Conservation (phyloP, 148 eudicot genomes). For the Amaranthus cruentus region DNA sequence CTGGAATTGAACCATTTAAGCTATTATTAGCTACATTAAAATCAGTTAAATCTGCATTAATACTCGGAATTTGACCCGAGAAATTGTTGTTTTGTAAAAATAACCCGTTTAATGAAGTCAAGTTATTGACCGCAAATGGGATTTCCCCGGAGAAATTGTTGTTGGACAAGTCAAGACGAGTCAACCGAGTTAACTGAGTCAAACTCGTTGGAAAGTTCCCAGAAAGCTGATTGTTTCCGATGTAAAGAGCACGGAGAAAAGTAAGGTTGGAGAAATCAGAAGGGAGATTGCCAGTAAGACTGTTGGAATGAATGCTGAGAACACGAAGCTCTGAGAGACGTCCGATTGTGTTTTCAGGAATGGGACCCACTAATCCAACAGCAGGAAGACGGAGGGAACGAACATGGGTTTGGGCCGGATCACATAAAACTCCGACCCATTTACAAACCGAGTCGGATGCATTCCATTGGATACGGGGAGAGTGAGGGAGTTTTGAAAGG, state of each 20-base stretch:
- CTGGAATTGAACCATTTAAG: constrained; percentile 73
- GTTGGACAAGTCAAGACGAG: constrained; percentile 56
- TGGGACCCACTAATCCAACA: constrained; percentile 55
- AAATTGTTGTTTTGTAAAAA: constrained; percentile 53
- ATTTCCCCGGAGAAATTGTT: constrained; percentile 59
- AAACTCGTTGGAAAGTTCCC: constrained; percentile 59
- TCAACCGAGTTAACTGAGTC: constrained; percentile 39
- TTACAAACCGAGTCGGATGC: constrained; percentile 45
- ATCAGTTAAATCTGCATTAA: constrained; percentile 25
- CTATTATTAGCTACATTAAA: constrained; percentile 64
- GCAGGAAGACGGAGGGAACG: constrained; percentile 64
- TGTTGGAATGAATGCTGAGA: constrained; percentile 42
- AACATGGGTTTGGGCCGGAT: constrained; percentile 37
- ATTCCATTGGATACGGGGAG: constrained; percentile 55
- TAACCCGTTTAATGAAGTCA: constrained; percentile 47
- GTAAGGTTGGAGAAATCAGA: constrained; percentile 51
- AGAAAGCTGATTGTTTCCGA: constrained; percentile 51
- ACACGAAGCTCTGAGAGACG: constrained; percentile 36
- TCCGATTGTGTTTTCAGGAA: constrained; percentile 42
- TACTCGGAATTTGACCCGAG: constrained; percentile 57
- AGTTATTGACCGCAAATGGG: constrained; percentile 64
- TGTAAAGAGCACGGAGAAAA: constrained; percentile 49
- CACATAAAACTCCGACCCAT: constrained; percentile 76
- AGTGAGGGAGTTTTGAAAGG: constrained; percentile 52
- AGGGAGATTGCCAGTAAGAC: constrained; percentile 41